Evolutionary conservation across 1,284 basidiomycete genomes (phyloP), one percentile per base, ranked within the genome.

Genomic region (Apiotrichum veenhuisii): DNA sequence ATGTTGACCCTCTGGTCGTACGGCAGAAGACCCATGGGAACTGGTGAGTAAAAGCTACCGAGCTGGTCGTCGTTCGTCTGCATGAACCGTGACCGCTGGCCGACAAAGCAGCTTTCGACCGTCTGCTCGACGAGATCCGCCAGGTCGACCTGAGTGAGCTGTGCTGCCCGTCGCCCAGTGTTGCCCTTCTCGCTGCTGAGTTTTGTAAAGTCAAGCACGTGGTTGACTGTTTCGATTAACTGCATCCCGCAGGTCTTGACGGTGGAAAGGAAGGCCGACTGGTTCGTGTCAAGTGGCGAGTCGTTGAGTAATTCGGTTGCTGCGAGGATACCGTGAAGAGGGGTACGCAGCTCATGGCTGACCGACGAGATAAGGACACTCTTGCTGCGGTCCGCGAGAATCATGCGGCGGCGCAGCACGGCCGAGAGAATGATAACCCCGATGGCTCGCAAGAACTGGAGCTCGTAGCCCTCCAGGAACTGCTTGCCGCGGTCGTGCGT

Each of bases 161-260:
- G 22, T 2, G 40, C 41, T 1, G 27, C 23, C 10, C 42, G 26
- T 17, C 33, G 26, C 1, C 40, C 30, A 22, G 40, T 40, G n/a
- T 44, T 25, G 42, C 25, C 93, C 87, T 88, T 89, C 64, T 87
- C 88, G 20, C 92, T 92, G 68, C 89, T 92, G 22, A 96, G 82
- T 73, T 97, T 97, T 36, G 93, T 96, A 72, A 95, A 97, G 74
- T 97, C 94, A 37, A 98, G 81, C 9, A 98, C 94, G 68, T 98
- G 94, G 71, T 97, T 97, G 57, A 98, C 93, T 0, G 80, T 79
- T 64, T 82, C 81, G 54, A 81, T 77, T 20, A 82, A 68, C 34
- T 78, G 78, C 54, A 79, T 79, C 17, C 79, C 80, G 58, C 77
- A 77, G 0, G 74, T 75, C 45, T 76, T 71, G 12, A 79, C 74